These are phyloP conservation scores for Xylariomycetidae sp. DNA, from an alignment of 2,329 filamentous ascomycete species.

Conservation along the genomic window DNA sequence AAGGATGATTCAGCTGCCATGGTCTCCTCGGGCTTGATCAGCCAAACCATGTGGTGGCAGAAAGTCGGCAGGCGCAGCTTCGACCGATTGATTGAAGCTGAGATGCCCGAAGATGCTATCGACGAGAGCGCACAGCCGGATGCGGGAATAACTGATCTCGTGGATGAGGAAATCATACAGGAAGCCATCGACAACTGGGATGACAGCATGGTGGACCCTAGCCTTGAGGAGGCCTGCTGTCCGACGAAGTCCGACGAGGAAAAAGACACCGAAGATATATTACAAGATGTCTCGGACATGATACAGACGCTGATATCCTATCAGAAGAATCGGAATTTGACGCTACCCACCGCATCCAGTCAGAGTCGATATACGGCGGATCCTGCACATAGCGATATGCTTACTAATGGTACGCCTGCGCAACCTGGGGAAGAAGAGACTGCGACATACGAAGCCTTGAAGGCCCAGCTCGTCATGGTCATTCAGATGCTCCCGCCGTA, in stretches of 20 bases:
- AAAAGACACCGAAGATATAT: conserved; percentile 62
- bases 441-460: conserved; percentile 66
- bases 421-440: conserved; percentile 62
- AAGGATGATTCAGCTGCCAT: conserved; percentile 70
- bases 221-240: conserved; percentile 48
- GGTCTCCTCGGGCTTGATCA: conserved; percentile 62
- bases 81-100: conserved; percentile 56
- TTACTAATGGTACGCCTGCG: conserved; percentile 60
- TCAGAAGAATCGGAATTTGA: conserved; percentile 72
- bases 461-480: conserved; percentile 68
- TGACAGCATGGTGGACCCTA: conserved; percentile 52
- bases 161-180: conserved; percentile 50
- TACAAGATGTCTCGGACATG: conserved; percentile 70
- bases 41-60: conserved; percentile 70
- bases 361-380: conserved; percentile 57
- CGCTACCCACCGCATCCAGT: conserved; percentile 53
- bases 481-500: conserved; percentile 76
- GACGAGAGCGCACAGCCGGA: conserved; percentile 29
- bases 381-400: conserved; percentile 62
- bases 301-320: conserved; percentile 73
- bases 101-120: conserved; percentile 31
- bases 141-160: conserved; percentile 25
- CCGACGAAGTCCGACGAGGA: conserved; percentile 47
- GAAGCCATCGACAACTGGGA: conserved; percentile 56
- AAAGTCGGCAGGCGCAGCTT: conserved; percentile 62